Evolutionary conservation across 257 asterid genomes (phyloP), one percentile per base, ranked within the genome.

Genomic region (Cruciata laevipes): DNA sequence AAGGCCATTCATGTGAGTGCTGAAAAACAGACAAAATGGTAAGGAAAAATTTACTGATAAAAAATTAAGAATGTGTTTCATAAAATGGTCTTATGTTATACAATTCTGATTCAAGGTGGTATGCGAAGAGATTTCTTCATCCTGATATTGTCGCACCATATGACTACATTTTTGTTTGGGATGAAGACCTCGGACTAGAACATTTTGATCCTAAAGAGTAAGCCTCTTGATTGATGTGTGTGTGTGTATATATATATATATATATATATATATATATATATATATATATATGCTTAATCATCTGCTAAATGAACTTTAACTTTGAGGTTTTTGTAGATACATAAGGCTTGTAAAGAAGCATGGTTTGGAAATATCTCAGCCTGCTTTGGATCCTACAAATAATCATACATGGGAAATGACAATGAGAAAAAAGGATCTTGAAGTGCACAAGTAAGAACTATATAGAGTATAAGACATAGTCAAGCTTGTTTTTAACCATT

Each of bases 351-450:
- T 82, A 74, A 88, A 73, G 76, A 90, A 88, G 77, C 83, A 90
- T 30, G 92, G 87, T 6, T 69, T 90, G 71, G 96, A 90, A 75
- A 90, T 90, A 72, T 90, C 97, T 3, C 97, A 90, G 83, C 97
- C 97, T 17, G 96, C 83, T 63, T 67, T 88, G 47, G 86, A 78
- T 11, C 87, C 84, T 24, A 47, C 42, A 11, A 80, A 67, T 65
- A 78, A 70, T 8, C 60, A 82, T 5, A 84, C 90, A 56, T 88
- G 97, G 97, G 82, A 82, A 76, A 88, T 90, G 96, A 90, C 97
- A 3, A 86, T 76, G 75, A 80, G 81, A 77, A 80, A 82, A 71
- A 79, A 21, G 14, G 78, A 74, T 37, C 67, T 31, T 21, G 95
- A 88, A 44, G 92, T 88, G 74, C 96, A 90, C 90, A 90, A 80